phyloP scores from a whole-genome alignment of 2,329 filamentous ascomycete species.

The Epichloe baconii region DNA sequence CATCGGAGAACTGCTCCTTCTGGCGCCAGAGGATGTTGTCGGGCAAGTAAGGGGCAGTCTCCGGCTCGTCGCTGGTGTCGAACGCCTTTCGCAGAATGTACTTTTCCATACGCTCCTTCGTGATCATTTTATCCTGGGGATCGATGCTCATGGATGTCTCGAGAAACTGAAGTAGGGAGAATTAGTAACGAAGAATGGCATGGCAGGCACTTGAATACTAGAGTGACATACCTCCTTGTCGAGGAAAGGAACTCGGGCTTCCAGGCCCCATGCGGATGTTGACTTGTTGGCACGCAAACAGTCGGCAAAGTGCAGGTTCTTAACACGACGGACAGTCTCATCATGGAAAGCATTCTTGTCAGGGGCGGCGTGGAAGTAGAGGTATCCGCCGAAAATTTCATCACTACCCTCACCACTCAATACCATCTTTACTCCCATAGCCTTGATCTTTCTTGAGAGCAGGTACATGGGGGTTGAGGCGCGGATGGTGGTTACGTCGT shows the following conservation, averaged over 20 bases:
- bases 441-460: conserved; percentile 96
- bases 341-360: conserved; percentile 87
- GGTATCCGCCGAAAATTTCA: conserved; percentile 95
- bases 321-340: conserved; percentile 86
- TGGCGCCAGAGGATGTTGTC: conserved; percentile 94
- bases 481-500: conserved; percentile 96
- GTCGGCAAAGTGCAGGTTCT: conserved; percentile 94
- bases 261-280: conserved; percentile 92
- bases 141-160: conserved; percentile 89
- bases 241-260: conserved; percentile 94
- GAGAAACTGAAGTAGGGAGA: conserved; percentile 50
- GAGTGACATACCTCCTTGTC: conserved; percentile 62
- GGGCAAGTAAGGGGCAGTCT: conserved; percentile 75
- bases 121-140: conserved; percentile 92
- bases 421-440: conserved; percentile 99
- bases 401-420: conserved; percentile 92
- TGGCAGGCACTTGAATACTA: too few species aligned
- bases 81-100: conserved; percentile 97
- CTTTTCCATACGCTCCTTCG: conserved; percentile 80
- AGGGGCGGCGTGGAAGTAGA: conserved; percentile 95
- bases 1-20: conserved; percentile 99
- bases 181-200: conserved; percentile 1
- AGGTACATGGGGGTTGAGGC: conserved; percentile 98
- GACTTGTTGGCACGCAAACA: conserved; percentile 98
- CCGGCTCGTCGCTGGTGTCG: conserved; percentile 79